A percentile compares a stretch with the other conserved stretches of the same genome.
phyloP scores from a whole-genome alignment of 2,329 filamentous ascomycete genomes.

The Colletotrichum orchidophilum region DNA sequence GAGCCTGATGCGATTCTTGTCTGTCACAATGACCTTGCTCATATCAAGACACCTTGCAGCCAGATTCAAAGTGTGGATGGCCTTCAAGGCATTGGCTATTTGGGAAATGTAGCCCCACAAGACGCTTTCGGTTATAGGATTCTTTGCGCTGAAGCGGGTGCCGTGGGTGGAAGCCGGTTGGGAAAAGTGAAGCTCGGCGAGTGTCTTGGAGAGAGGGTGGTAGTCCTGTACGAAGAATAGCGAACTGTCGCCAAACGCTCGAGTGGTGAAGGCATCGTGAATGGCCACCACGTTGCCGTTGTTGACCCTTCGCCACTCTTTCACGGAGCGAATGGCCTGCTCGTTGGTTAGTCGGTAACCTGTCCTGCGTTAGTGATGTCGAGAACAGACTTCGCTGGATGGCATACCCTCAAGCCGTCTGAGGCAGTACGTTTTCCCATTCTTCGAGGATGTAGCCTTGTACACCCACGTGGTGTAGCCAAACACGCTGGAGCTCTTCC shows the following conservation, averaged over 20 bases:
- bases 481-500: constrained; percentile 82
- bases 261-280: constrained; percentile 91
- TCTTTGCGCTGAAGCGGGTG: constrained; percentile 56
- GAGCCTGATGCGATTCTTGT: constrained; percentile 88
- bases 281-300: constrained; percentile 86
- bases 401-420: constrained; percentile 80
- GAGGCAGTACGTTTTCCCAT: constrained; percentile 87
- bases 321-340: constrained; percentile 84
- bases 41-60: constrained; percentile 88
- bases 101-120: constrained; percentile 95
- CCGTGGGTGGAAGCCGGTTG: constrained; percentile 46
- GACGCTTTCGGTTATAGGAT: constrained; percentile 72
- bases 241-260: constrained; percentile 93
- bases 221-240: constrained; percentile 95
- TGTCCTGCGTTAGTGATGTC: constrained; percentile 41
- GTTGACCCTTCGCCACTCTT: constrained; percentile 87
- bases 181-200: constrained; percentile 82
- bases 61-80: constrained; percentile 82
- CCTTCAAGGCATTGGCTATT: constrained; percentile 85
- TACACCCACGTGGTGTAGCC: constrained; percentile 94
- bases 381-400: not conserved
- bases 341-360: constrained; percentile 90
- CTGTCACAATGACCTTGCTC: constrained; percentile 89
- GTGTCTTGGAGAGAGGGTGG: constrained; percentile 88
- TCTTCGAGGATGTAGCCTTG: constrained; percentile 89